A percentile compares a stretch with the other conserved stretches of the same genome.
Conservation (phyloP, 2,329 filamentous ascomycete genomes). For the Ascochyta pisi region DNA sequence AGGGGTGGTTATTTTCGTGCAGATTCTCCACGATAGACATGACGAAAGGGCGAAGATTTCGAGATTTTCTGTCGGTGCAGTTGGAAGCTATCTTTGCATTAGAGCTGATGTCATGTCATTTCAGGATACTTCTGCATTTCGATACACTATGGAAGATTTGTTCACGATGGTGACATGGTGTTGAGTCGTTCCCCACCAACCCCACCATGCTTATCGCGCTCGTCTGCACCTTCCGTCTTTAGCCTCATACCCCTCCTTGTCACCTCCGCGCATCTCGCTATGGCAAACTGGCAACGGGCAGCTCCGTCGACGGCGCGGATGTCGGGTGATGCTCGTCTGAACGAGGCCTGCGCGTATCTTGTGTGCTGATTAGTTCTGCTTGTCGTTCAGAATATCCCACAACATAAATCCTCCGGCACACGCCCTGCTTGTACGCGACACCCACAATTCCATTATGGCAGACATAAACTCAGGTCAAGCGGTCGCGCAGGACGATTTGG, state of each 20-base stretch:
- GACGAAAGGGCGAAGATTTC: no score
- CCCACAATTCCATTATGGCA: conserved; percentile 17
- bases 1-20: no score
- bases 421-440: neutral
- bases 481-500: conserved; percentile 49
- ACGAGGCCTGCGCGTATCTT: conserved; percentile 3
- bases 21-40: no score
- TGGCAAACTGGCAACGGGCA: conserved; percentile 26
- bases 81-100: no score
- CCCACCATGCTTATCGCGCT: conserved; percentile 30
- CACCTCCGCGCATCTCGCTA: conserved; percentile 19
- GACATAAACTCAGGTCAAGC: conserved; percentile 41
- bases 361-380: neutral
- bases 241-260: conserved; percentile 23
- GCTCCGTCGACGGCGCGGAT: conserved; percentile 23
- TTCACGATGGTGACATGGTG: conserved; percentile 10
- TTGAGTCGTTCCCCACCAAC: conserved; percentile 23
- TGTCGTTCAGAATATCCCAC: neutral
- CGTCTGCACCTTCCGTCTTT: conserved; percentile 39
- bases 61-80: no score
- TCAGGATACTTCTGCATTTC: no score
- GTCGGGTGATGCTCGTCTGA: conserved; percentile 18
- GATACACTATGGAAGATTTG: neutral
- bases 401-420: neutral
- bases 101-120: no score